Evolutionary conservation across 2,329 filamentous ascomycete genomes (phyloP).

Genomic region (Aureobasidium lini): DNA sequence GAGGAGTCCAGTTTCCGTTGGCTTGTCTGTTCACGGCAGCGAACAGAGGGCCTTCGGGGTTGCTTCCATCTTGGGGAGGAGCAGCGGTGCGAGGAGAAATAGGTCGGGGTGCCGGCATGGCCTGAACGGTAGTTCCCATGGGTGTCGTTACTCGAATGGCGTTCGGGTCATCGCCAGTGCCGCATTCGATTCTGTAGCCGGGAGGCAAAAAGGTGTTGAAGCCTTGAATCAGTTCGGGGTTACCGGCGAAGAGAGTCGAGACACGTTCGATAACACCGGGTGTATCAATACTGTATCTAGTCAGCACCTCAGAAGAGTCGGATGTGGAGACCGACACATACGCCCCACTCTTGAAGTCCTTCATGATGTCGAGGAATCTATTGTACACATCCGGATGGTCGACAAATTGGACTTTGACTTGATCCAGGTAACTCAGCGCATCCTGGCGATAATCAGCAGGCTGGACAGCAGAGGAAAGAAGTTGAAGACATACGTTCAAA

Average conservation of each 20-base stretch:
- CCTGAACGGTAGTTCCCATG: constrained; percentile 91
- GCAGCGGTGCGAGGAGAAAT: constrained; percentile 36
- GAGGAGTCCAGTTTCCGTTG: constrained; percentile 34
- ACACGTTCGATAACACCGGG: constrained; percentile 96
- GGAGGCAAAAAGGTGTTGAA: constrained; percentile 95
- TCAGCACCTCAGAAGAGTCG: constrained; percentile 14
- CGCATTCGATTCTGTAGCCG: constrained; percentile 94
- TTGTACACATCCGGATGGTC: constrained; percentile 98
- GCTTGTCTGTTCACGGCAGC: constrained; percentile 19
- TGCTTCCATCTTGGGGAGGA: constrained; percentile 1
- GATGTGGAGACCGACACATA: constrained; percentile 43
- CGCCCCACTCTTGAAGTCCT: constrained; percentile 98
- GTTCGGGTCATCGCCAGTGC: constrained; percentile 86
- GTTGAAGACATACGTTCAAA: constrained; percentile 51
- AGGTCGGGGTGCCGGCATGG: constrained; percentile 56
- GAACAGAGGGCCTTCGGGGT: constrained; percentile 7
- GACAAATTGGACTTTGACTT: constrained; percentile 96
- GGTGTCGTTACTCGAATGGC: constrained; percentile 95
- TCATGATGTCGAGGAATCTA: constrained; percentile 96
- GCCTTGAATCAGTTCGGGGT: constrained; percentile 77
- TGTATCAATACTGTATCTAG: constrained; percentile 66
- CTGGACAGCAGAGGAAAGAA: background rate
- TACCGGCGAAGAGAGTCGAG: constrained; percentile 89
- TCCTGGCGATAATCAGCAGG: constrained; percentile 40
- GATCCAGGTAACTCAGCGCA: constrained; percentile 91